A percentile compares a stretch with the other conserved stretches of the same genome.
Evolutionary conservation across 108 stramenopile genomes (phyloP).

Genomic region (Skeletonema grethae): DNA sequence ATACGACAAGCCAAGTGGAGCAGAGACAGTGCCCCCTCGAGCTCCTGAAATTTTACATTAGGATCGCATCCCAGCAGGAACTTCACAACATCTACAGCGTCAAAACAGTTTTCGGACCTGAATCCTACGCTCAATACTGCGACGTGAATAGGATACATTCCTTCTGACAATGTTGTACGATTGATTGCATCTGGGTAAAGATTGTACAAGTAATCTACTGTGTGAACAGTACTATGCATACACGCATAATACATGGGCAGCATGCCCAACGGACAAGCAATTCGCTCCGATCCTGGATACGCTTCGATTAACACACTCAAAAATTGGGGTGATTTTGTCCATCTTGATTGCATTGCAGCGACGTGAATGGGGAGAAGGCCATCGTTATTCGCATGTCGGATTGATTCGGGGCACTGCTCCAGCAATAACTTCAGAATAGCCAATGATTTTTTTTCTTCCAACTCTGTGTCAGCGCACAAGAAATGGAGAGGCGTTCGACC

Average conservation of each 20-base stretch:
- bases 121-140: too few relatives aligned
- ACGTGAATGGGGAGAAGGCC: conserved; percentile 3
- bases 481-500: conserved; percentile 2
- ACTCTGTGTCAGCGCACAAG: neutral
- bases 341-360: neutral
- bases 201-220: neutral
- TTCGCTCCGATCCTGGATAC: conserved; percentile 12
- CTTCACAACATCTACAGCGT: too few relatives aligned
- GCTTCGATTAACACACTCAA: neutral
- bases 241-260: conserved; percentile 1
- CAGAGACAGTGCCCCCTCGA: too few relatives aligned
- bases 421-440: conserved; percentile 1
- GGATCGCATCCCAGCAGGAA: too few relatives aligned
- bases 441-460: neutral
- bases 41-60: too few relatives aligned
- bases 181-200: conserved; percentile 9
- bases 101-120: too few relatives aligned
- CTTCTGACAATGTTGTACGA: too few relatives aligned
- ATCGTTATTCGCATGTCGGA: too few relatives aligned
- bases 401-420: neutral
- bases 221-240: neutral
- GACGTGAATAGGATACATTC: too few relatives aligned
- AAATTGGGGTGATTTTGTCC: neutral
- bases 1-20: too few relatives aligned
- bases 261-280: neutral